Base-by-base conservation (phyloP, 345 rosid genomes). In the Microcos paniculata region DNA sequence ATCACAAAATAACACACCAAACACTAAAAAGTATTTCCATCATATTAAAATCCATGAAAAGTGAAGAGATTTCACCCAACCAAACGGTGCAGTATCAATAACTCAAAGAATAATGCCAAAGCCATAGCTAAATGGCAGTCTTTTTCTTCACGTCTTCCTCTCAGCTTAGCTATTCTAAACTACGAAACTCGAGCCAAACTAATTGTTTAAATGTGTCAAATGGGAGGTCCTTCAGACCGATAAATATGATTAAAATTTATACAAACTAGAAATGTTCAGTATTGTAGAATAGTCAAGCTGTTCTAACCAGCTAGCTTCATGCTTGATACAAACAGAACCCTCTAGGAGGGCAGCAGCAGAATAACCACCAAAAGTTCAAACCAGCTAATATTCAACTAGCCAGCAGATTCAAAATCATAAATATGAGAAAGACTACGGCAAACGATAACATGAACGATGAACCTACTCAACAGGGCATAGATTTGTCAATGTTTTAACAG, bases 61-160 rank as follows among this genome's bases (percentile, higher is more conserved):
- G n/a, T n/a, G n/a, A n/a, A n/a, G n/a, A n/a, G n/a, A n/a, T n/a
- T n/a, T n/a, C n/a, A n/a, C n/a, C n/a, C n/a, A n/a, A n/a, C n/a
- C n/a, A n/a, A n/a, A n/a, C 21, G 14, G 11, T 40, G 13, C 33
- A 58, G 48, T 65, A 30, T 31, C 45, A 42, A 48, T 24, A 46
- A 70, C 67, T 24, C 61, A 53, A 48, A 61, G 24, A 45, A 30
- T 62, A 52, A 14, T 11, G 69, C 65, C 45, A 59, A 59, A 59
- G 43, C 67, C 43, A 58, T 13, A 28, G 58, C n/a, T 48, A 63
- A 31, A 33, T 43, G 16, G n/a, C 14, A 59, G 24, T 45, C 13
- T 35, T 23, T 35, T n/a, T 18, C 19, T 62, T 11, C 28, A 69
- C 19, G 19, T 11, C 58, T 33, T 12, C 19, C n/a, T 23, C 35